Conservation (phyloP, 2,329 filamentous ascomycete species). For the Verticillium alfalfae region DNA sequence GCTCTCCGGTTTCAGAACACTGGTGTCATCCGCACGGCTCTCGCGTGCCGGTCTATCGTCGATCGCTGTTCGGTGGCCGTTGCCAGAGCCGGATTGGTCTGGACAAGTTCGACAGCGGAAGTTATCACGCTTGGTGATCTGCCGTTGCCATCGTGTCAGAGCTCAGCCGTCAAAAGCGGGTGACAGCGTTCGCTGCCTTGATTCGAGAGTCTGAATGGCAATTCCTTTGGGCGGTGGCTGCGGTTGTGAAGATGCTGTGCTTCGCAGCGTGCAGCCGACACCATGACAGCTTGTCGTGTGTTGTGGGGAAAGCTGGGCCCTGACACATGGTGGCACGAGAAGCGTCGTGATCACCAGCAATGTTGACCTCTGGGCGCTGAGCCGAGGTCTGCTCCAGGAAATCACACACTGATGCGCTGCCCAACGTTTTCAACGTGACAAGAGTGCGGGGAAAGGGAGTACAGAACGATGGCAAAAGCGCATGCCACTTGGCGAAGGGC, state of each 20-base stretch:
- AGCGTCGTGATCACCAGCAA: neutral
- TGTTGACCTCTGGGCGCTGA: neutral
- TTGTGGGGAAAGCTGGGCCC: neutral
- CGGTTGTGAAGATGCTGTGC: neutral
- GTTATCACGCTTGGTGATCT: no score
- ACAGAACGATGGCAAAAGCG: neutral
- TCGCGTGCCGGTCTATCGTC: neutral
- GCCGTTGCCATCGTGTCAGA: neutral
- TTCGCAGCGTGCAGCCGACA: neutral
- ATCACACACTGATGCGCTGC: neutral
- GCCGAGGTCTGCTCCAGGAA: neutral
- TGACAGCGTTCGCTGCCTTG: neutral
- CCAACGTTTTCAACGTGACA: neutral
- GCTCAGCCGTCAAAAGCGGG: neutral
- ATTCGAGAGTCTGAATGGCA: neutral
- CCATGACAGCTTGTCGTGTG: neutral
- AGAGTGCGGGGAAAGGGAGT: neutral
- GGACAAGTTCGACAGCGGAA: no score
- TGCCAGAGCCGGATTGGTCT: no score
- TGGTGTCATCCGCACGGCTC: neutral
- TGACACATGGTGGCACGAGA: neutral
- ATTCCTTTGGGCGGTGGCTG: neutral
- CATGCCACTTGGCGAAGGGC: neutral
- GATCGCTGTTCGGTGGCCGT: no score
- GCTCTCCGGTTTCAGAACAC: neutral